Evolutionary conservation across 495 filamentous ascomycete genomes (phyloP), one percentile per base, ranked within the genome.

Genomic region (Neurospora tetraspora): DNA sequence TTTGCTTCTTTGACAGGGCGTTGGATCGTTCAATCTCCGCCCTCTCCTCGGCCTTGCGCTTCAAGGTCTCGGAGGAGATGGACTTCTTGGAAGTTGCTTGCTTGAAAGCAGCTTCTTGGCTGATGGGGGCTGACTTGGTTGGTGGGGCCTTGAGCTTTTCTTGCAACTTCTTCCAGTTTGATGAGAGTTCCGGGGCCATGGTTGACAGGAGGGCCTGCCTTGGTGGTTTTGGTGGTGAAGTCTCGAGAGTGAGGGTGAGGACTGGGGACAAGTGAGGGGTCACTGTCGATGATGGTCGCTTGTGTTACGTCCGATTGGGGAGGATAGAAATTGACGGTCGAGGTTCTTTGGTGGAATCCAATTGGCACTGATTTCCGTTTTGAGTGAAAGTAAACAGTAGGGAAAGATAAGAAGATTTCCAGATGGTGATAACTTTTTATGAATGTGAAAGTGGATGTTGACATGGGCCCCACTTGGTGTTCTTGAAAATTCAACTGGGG

Each of bases 131-230:
- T 10, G 77, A 77, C 4, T 79, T 74, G 45, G 85, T 83, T 7
- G 83, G 80, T 39, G 89, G 84, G 70, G 87, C 83, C 75, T 89
- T 88, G 70, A 92, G 81, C 42, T 85, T 86, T 73, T 82, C 87
- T 84, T 92, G 90, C 72, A 93, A 85, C 80, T 89, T 92, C 77
- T 92, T 91, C 91, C 91, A 93, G 82, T 94, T 94, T 72, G 85
- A 85, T 2, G 86, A 88, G 39, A 88, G 80, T 69, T 83, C 81
- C 36, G 79, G 69, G 74, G 73, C 79, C 83, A 83, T 84, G 76
- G n/a, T 71, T 20, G 45, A 53, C 45, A 53, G 45, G 45, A 53
- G 45, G 53, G 23, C 53, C 53, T 65, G 53, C 53, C 53, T 61
- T 18, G 12, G 53, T 27, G 43, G n/a, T 20, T 43, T 45, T 47